Percentiles rank a stretch among this genome's conserved stretches.
Evolutionary conservation across 345 rosid species (phyloP).

Genomic region (Eucalyptus guilfoylei): DNA sequence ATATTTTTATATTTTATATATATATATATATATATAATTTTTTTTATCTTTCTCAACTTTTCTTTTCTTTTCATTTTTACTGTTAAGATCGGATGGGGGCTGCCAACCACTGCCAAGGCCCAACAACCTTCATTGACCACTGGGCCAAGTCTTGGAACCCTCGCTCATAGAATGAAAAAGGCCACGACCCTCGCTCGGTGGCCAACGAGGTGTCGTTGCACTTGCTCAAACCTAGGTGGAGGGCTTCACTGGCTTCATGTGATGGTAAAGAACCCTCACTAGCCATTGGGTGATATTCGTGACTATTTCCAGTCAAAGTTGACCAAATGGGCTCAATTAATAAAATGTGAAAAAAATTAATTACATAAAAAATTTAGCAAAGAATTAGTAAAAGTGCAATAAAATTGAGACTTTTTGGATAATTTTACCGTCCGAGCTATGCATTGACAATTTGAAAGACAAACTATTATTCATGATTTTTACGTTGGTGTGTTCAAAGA

Average conservation of each 20-base stretch:
- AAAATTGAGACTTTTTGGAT: neutral
- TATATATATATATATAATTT: too few species aligned
- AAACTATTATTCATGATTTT: neutral
- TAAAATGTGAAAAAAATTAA: too few species aligned
- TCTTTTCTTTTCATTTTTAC: accelerated
- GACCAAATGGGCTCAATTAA: too few species aligned
- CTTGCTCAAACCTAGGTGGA: neutral
- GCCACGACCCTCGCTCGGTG: accelerated
- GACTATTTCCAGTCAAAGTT: too few species aligned
- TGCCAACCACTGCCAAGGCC: accelerated
- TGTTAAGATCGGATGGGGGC: accelerated
- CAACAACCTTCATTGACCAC: accelerated
- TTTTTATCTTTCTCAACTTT: too few species aligned
- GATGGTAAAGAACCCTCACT: accelerated
- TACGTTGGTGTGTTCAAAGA: neutral
- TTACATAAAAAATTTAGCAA: too few species aligned
- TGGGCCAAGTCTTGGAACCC: accelerated
- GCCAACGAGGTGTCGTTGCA: accelerated
- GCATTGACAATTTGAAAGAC: neutral
- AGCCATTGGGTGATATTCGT: accelerated
- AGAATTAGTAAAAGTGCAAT: too few species aligned
- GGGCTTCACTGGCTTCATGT: neutral
- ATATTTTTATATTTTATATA: too few species aligned
- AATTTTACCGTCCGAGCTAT: accelerated
- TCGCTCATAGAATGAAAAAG: accelerated